Conservation (phyloP, 306 rosid genomes). For the Rosa lucieae region DNA sequence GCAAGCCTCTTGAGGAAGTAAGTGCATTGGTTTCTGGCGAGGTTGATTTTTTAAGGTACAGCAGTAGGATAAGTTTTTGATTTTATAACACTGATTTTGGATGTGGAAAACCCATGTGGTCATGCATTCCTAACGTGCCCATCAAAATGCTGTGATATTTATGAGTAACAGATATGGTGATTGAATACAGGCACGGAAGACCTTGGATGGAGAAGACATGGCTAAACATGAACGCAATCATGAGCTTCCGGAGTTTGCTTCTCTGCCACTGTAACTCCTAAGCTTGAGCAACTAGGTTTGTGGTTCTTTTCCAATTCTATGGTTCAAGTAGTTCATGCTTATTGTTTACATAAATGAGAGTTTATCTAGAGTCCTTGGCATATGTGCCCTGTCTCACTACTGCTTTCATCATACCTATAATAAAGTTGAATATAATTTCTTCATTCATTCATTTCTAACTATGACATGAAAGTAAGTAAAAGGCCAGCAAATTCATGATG, state of each 20-base stretch:
- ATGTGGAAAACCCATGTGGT: slow-evolving; percentile 23
- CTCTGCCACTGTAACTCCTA: slow-evolving; percentile 13
- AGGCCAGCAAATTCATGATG: background rate
- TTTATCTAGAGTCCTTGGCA: background rate
- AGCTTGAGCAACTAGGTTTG: background rate
- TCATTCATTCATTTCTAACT: background rate
- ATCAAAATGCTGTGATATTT: slow-evolving; percentile 2
- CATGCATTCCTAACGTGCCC: slow-evolving; percentile 7
- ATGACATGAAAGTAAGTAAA: background rate
- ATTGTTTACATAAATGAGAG: background rate
- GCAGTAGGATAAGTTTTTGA: slow-evolving; percentile 24
- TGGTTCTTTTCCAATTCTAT: background rate
- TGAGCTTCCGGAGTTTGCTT: background rate
- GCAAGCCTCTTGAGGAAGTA: background rate
- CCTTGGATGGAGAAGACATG: slow-evolving; percentile 14
- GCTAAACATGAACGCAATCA: background rate
- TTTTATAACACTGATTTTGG: slow-evolving; percentile 22
- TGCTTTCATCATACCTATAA: background rate
- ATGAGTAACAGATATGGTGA: slow-evolving; percentile 14
- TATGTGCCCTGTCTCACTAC: background rate
- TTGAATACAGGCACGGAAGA: slow-evolving; percentile 23
- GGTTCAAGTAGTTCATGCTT: background rate
- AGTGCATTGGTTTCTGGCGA: background rate
- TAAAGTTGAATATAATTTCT: background rate
- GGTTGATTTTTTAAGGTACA: slow-evolving; percentile 20